These are phyloP conservation scores for Penicillium glabrum DNA, from an alignment of 2,329 filamentous ascomycete genomes.

Conservation along the genomic window DNA sequence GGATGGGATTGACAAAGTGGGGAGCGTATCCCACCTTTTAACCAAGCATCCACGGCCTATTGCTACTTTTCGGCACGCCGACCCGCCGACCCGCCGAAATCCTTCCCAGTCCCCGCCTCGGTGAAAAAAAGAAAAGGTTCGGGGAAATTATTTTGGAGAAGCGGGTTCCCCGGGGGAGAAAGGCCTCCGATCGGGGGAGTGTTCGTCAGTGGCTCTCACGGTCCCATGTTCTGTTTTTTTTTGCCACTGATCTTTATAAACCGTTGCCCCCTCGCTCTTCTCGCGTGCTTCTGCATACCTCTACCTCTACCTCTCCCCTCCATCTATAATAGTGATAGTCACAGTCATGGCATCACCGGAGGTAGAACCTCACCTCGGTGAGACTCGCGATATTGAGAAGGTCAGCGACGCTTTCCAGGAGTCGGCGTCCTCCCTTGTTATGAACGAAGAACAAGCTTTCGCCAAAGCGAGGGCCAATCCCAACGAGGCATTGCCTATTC, in stretches of 20 bases:
- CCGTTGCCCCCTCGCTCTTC: neutral
- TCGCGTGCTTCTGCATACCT: neutral
- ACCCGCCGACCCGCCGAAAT: constrained; percentile 1
- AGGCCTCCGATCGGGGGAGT: neutral
- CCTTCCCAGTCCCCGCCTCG: neutral
- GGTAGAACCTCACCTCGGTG: neutral
- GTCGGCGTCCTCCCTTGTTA: constrained; percentile 8
- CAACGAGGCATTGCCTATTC: constrained; percentile 23
- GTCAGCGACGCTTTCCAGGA: constrained; percentile 12
- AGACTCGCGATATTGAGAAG: constrained; percentile 14
- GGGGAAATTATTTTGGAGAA: constrained; percentile 9
- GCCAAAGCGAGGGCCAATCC: constrained; percentile 23
- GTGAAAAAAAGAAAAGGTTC: neutral
- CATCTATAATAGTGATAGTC: neutral
- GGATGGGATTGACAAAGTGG: constrained; percentile 1
- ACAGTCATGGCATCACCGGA: constrained; percentile 2
- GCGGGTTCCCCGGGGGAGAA: neutral
- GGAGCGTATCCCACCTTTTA: neutral
- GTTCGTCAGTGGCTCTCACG: neutral
- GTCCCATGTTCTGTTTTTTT: neutral
- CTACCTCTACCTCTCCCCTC: neutral
- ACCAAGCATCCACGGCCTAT: constrained; percentile 3
- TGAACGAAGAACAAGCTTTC: constrained; percentile 27
- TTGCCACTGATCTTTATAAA: neutral
- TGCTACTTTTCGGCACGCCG: constrained; percentile 11